phyloP scores from a whole-genome alignment of 768 basidiomycete species.

The Mycena floridula region DNA sequence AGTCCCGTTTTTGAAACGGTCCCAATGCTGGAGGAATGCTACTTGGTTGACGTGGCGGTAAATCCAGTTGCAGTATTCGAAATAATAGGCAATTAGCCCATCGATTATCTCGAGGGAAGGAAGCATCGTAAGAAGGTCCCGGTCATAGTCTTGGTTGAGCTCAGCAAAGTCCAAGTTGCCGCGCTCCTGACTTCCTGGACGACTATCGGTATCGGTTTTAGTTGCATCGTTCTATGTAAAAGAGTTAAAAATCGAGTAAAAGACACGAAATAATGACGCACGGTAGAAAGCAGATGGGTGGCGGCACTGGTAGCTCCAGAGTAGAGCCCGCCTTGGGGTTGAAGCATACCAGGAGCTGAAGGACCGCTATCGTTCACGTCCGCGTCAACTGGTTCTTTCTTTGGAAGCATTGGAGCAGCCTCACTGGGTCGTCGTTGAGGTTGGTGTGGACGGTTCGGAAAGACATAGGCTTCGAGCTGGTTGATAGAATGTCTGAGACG shows the following conservation, averaged over 20 bases:
- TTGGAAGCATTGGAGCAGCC: constrained; percentile 35
- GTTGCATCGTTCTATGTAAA: constrained; percentile 36
- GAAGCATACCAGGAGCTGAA: constrained; percentile 59
- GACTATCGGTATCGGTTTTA: constrained; percentile 42
- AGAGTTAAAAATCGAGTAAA: too few species aligned
- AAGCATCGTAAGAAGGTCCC: constrained; percentile 62
- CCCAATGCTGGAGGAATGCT: constrained; percentile 61
- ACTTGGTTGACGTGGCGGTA: constrained; percentile 70
- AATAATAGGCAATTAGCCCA: constrained; percentile 68
- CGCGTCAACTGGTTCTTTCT: constrained; percentile 47
- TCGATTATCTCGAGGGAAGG: constrained; percentile 67
- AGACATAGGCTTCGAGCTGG: constrained; percentile 58
- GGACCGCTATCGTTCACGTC: constrained; percentile 40
- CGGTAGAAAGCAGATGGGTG: constrained; percentile 62
- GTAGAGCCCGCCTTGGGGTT: constrained; percentile 64
- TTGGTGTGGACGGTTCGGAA: constrained; percentile 35
- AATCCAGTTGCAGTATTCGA: constrained; percentile 86
- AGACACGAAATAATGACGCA: constrained; percentile 21
- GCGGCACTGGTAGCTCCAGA: constrained; percentile 75
- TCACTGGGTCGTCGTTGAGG: constrained; percentile 28
- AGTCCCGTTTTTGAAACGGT: constrained; percentile 62
- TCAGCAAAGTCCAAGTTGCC: not conserved
- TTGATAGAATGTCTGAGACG: constrained; percentile 63
- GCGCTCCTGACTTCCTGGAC: constrained; percentile 46
- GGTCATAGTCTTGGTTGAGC: constrained; percentile 52